A percentile compares a stretch with the other conserved stretches of the same genome.
These are phyloP conservation scores for Calonectria crousiana DNA, from an alignment of 2,329 filamentous ascomycete species.

Conservation along the genomic window DNA sequence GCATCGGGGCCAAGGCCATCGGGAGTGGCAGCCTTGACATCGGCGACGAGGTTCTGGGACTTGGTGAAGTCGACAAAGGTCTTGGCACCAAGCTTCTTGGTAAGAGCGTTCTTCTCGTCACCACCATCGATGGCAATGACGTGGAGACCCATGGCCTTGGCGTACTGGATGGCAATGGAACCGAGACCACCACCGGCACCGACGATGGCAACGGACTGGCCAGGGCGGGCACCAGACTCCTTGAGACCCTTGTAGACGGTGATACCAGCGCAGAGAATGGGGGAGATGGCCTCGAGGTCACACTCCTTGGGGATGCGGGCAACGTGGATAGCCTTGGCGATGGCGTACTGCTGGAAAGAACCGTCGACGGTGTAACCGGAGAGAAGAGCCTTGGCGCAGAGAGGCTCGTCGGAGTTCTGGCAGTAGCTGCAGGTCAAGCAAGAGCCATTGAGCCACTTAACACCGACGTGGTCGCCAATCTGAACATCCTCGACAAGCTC, in stretches of 20 bases:
- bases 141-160: constrained; percentile 88
- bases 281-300: constrained; percentile 81
- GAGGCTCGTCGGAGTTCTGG: constrained; percentile 82
- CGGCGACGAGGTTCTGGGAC: constrained; percentile 82
- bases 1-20: constrained; percentile 90
- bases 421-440: constrained; percentile 90
- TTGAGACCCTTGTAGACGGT: constrained; percentile 94
- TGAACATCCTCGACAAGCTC: constrained; percentile 81
- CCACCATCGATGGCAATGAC: constrained; percentile 87
- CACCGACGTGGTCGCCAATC: constrained; percentile 86
- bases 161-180: constrained; percentile 85
- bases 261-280: constrained; percentile 86
- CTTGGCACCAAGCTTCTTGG: constrained; percentile 76
- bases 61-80: constrained; percentile 85
- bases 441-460: constrained; percentile 94
- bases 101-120: constrained; percentile 82
- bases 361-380: constrained; percentile 96
- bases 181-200: constrained; percentile 89
- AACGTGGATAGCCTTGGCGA: constrained; percentile 88
- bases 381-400: constrained; percentile 80
- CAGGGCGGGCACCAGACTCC: constrained; percentile 80
- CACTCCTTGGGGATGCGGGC: constrained; percentile 84
- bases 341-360: constrained; percentile 91
- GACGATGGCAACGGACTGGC: constrained; percentile 85
- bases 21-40: constrained; percentile 84